phyloP scores from a whole-genome alignment of 176 grass and related monocot species.

The Rhynchospora pubera region DNA sequence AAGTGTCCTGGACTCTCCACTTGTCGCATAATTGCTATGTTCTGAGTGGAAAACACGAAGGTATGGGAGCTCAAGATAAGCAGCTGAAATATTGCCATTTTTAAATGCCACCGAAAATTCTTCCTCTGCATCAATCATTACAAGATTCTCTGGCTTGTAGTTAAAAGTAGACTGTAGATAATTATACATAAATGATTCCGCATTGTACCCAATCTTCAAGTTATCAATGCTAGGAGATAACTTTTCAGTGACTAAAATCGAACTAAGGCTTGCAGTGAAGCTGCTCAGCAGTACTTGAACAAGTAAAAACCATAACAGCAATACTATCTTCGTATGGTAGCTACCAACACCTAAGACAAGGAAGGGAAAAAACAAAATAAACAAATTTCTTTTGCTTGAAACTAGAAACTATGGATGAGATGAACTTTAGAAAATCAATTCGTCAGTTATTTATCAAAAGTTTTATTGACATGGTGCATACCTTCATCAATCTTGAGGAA shows the following conservation, averaged over 20 bases:
- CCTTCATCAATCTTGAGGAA: slow-evolving; percentile 14
- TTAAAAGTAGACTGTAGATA: background rate
- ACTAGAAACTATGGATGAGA: too few relatives aligned
- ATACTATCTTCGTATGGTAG: slow-evolving; percentile 8
- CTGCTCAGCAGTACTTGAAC: slow-evolving; percentile 8
- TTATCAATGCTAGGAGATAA: background rate
- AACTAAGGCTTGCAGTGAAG: slow-evolving; percentile 27
- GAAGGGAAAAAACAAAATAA: background rate
- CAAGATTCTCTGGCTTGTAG: background rate
- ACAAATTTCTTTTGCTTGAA: background rate
- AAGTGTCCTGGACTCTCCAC: background rate
- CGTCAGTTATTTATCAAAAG: too few relatives aligned
- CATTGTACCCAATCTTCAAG: background rate
- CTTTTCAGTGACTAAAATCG: slow-evolving; percentile 12
- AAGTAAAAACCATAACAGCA: slow-evolving; percentile 11
- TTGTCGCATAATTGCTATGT: background rate
- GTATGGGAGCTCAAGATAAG: slow-evolving; percentile 16
- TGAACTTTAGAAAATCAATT: too few relatives aligned
- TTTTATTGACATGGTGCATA: too few relatives aligned
- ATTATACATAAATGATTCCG: background rate
- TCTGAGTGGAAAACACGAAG: background rate
- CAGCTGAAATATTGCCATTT: background rate
- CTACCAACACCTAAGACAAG: background rate
- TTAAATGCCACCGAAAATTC: background rate
- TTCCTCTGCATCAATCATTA: background rate